Percentiles rank a stretch among this genome's conserved stretches.
phyloP scores from a whole-genome alignment of 176 grass and related monocot species.

The Guadua angustifolia region DNA sequence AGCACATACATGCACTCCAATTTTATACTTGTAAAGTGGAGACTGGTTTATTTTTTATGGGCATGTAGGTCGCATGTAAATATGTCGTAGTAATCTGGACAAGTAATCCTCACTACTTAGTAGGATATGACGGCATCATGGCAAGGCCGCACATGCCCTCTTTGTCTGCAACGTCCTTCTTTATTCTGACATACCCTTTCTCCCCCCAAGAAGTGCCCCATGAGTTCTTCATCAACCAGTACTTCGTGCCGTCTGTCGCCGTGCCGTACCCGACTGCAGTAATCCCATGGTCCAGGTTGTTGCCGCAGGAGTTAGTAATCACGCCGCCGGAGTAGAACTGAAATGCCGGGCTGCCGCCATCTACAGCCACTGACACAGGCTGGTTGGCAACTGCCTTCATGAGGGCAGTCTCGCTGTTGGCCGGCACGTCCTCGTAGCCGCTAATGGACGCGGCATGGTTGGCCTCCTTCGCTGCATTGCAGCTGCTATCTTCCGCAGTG shows the following conservation, averaged over 20 bases:
- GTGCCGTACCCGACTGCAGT: neutral
- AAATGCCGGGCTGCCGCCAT: accelerated
- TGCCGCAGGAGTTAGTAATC: neutral
- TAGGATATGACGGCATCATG: neutral
- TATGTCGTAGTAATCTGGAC: too few relatives aligned
- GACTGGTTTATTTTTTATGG: neutral
- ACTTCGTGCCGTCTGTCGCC: neutral
- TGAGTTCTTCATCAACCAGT: neutral
- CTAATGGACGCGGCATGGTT: neutral
- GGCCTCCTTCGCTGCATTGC: neutral
- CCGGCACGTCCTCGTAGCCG: neutral
- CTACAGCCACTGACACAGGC: neutral
- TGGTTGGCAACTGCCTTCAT: neutral
- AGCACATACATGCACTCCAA: too few relatives aligned
- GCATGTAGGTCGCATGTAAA: neutral
- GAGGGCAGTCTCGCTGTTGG: neutral
- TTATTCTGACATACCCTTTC: neutral
- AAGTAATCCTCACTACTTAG: neutral
- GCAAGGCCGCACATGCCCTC: neutral
- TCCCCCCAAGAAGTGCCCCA: neutral
- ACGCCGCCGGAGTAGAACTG: neutral
- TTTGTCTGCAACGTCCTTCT: neutral
- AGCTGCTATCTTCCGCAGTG: neutral
- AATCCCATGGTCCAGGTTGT: neutral
- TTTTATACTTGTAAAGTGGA: too few relatives aligned